Percentiles rank a stretch among this genome's conserved stretches.
These are phyloP conservation scores for Dendrocalamus latiflorus DNA, from an alignment of 202 grass and related monocot species.

Conservation along the genomic window DNA sequence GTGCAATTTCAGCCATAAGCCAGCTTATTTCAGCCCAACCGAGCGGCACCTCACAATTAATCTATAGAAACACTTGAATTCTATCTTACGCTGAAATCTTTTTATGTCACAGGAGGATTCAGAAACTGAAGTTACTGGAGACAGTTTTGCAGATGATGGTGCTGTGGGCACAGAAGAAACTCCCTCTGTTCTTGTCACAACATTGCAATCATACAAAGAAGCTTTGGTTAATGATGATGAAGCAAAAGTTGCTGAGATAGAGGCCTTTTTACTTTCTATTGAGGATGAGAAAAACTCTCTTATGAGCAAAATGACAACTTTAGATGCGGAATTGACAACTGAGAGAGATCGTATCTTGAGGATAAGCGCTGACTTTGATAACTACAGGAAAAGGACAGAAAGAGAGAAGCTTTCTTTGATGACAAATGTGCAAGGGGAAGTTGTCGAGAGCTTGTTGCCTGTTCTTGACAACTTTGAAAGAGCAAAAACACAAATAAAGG, in stretches of 20 bases:
- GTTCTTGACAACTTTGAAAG: constrained; percentile 98
- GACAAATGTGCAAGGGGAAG: constrained; percentile 86
- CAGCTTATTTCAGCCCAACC: too few species aligned
- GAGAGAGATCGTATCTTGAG: constrained; percentile 74
- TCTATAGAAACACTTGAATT: background rate
- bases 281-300: constrained; percentile 69
- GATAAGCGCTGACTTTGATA: constrained; percentile 93
- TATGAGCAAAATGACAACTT: constrained; percentile 43
- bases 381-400: constrained; percentile 92
- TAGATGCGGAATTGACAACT: constrained; percentile 52
- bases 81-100: background rate
- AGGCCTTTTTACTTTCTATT: constrained; percentile 62
- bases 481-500: constrained; percentile 88
- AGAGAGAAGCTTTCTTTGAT: constrained; percentile 88
- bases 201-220: constrained; percentile 67
- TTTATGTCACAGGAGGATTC: constrained; percentile 44
- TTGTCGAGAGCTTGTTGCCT: constrained; percentile 83
- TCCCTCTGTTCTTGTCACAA: constrained; percentile 47
- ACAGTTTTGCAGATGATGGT: constrained; percentile 33
- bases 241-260: constrained; percentile 58
- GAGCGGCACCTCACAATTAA: background rate
- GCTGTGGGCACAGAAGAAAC: constrained; percentile 41
- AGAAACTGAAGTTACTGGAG: constrained; percentile 50
- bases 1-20: too few species aligned
- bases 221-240: constrained; percentile 55